Percentiles rank a stretch among this genome's conserved stretches.
Conservation (phyloP, 1,139 yeast genomes). For the Yarrowia galli region DNA sequence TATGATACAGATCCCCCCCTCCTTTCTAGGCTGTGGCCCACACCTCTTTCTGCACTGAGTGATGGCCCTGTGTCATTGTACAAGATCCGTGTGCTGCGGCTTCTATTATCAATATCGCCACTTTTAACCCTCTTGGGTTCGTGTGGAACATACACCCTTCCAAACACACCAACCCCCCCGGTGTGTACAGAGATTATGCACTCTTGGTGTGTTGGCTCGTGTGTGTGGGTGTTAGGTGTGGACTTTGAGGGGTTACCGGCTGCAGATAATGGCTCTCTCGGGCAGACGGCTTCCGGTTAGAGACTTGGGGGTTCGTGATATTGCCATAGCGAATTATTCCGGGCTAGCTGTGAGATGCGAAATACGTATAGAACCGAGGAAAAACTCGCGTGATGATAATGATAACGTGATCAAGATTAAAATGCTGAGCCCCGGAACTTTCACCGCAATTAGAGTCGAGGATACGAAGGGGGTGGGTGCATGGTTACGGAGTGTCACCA, state of each 20-base stretch:
- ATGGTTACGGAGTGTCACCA: no score
- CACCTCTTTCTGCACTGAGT: background rate
- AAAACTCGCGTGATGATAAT: background rate
- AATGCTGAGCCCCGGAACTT: background rate
- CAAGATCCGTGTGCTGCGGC: background rate
- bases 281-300: conserved; percentile 17
- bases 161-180: background rate
- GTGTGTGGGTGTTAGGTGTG: background rate
- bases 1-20: no score
- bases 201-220: background rate
- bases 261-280: conserved; percentile 11
- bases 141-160: background rate
- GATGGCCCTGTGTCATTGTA: background rate
- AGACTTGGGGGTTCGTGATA: background rate
- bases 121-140: background rate
- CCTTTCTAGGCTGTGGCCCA: no score
- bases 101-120: background rate
- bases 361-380: background rate
- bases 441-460: background rate
- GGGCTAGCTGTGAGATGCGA: background rate
- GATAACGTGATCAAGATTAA: conserved; percentile 19
- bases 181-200: conserved; percentile 12
- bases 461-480: background rate
- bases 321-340: background rate
- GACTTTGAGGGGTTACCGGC: conserved; percentile 17